These are phyloP conservation scores for Xylaria sp. DNA, from an alignment of 2,329 filamentous ascomycete genomes.

Conservation along the genomic window DNA sequence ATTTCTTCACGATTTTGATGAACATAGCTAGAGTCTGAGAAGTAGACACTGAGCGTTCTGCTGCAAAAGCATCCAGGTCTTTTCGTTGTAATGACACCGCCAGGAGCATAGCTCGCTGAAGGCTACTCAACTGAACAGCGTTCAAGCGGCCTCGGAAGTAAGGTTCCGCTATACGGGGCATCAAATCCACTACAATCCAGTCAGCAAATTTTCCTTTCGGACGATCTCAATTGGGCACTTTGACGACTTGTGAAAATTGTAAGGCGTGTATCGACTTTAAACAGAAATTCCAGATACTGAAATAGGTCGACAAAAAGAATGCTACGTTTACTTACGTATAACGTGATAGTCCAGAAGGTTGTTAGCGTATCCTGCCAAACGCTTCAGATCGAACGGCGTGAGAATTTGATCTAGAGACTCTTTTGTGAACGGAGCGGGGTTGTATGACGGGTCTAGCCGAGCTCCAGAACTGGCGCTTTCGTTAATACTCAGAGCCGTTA, in stretches of 20 bases:
- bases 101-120: slow-evolving; percentile 89
- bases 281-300: neutral
- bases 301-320: neutral
- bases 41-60: slow-evolving; percentile 78
- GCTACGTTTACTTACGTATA: slow-evolving; percentile 60
- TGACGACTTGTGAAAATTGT: neutral
- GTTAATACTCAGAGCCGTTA: slow-evolving; percentile 86
- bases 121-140: slow-evolving; percentile 77
- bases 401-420: slow-evolving; percentile 79
- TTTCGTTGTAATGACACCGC: slow-evolving; percentile 92
- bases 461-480: slow-evolving; percentile 83
- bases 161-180: slow-evolving; percentile 82
- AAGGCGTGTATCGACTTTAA: neutral
- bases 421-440: slow-evolving; percentile 72
- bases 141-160: slow-evolving; percentile 85
- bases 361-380: slow-evolving; percentile 93
- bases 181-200: slow-evolving; percentile 72
- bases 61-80: slow-evolving; percentile 80
- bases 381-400: slow-evolving; percentile 93
- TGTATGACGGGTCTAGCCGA: slow-evolving; percentile 69
- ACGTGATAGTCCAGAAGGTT: slow-evolving; percentile 99
- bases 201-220: slow-evolving; percentile 14
- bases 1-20: slow-evolving; percentile 92
- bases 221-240: neutral
- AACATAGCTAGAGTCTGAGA: slow-evolving; percentile 95